A percentile compares a stretch with the other conserved stretches of the same genome.
These are phyloP conservation scores for Mycosphaerella sp. DNA, from an alignment of 2,329 filamentous ascomycete species.

Conservation along the genomic window DNA sequence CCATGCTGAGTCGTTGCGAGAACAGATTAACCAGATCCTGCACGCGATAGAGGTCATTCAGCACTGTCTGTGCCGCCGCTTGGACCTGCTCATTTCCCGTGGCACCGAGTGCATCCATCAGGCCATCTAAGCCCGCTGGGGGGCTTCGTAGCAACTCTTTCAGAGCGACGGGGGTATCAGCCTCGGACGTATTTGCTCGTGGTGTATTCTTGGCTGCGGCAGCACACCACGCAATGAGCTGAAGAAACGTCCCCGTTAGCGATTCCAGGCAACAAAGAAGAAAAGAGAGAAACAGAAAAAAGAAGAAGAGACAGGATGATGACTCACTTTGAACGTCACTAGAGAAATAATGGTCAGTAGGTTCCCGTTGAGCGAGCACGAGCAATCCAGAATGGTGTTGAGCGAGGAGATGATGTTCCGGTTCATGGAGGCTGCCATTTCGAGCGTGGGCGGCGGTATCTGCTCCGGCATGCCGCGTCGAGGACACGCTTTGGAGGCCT, in stretches of 20 bases:
- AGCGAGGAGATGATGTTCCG: slow-evolving; percentile 1
- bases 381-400: slow-evolving; percentile 1
- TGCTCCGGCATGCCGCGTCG: slow-evolving; percentile 4
- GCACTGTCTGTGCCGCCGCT: slow-evolving; percentile 1
- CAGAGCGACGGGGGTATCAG: background rate
- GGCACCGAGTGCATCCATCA: background rate
- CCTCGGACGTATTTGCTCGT: slow-evolving; percentile 1
- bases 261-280: background rate
- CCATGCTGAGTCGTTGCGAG: slow-evolving; percentile 2
- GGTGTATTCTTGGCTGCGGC: slow-evolving; percentile 4
- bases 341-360: slow-evolving; percentile 6
- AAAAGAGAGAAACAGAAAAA: no score
- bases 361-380: slow-evolving; percentile 5
- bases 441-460: slow-evolving; percentile 3
- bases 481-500: slow-evolving; percentile 1
- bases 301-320: background rate
- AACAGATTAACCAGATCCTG: slow-evolving; percentile 5
- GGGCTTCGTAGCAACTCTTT: slow-evolving; percentile 2
- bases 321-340: slow-evolving; percentile 4
- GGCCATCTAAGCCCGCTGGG: slow-evolving; percentile 1
- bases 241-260: background rate
- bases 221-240: slow-evolving; percentile 8
- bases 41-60: slow-evolving; percentile 5
- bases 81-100: background rate
- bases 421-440: slow-evolving; percentile 5